Base-by-base conservation (phyloP, 192 early-diverging fungal genomes). In the Mortierella claussenii region DNA sequence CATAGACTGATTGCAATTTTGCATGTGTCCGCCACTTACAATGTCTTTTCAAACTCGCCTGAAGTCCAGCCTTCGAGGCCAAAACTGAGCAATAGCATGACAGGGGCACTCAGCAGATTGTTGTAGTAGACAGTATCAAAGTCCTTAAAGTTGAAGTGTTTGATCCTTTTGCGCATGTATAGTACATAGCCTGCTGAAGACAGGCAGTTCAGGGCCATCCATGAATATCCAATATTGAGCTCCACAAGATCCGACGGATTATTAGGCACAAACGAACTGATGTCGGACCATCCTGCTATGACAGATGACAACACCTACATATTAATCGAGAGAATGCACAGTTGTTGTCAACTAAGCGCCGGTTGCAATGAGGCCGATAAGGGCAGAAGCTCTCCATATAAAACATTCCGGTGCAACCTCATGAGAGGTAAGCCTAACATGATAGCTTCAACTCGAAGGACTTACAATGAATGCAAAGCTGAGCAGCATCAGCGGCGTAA, bases 91-190 rank as follows among this genome's bases (percentile, higher is more conserved):
- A 89, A 67, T 6, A 92, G 51, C 79, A 90, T 88, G 17, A 94
- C 82, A 13, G 97, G 97, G 54, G 95, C 81, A 0, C 93, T 92
- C 26, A 99, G 82, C 33, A 96, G 67, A 67, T 97, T 98, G 89
- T 99, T 99, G 81, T 96, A 98, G 74, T 91, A 98, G 15, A 99
- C 95, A 6, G 96, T 98, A 79, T 99, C 97, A 81, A 96, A 97
- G 70, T 99, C 97, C 80, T 95, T 95, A 66, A 99, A 99, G 61
- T 89, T 88, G 61, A 94, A 91, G 63, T 91, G 80, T 83, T 91
- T 93, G 78, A 96, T 95, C 58, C 90, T 88, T 79, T 88, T 86
- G 80, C 96, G 93, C 93, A 99, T 94, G 60, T 93, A 88, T 60
- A 99, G 82, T 10, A 94, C 89, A 81, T 93, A 97, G 17, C 88